These are phyloP conservation scores for Malassezia sp. DNA, from an alignment of 1,284 basidiomycete species.

Conservation along the genomic window DNA sequence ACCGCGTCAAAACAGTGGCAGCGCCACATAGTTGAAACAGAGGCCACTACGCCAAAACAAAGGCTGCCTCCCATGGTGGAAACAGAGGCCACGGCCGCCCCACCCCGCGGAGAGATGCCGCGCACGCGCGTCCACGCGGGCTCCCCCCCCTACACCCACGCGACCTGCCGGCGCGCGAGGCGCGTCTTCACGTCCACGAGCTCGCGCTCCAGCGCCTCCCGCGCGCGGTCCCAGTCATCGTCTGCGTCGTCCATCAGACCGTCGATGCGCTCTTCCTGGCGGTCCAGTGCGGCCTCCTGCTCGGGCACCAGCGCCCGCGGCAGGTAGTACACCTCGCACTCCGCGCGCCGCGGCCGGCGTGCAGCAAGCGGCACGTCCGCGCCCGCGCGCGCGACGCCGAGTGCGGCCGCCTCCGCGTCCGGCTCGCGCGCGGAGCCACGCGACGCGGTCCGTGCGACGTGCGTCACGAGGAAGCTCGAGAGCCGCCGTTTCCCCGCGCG, in stretches of 20 bases:
- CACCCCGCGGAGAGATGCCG: too few species aligned
- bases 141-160: constrained; percentile 2
- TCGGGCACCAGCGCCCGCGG: constrained; percentile 15
- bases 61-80: too few species aligned
- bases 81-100: too few species aligned
- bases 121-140: background rate
- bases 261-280: constrained; percentile 17
- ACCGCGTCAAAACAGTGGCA: too few species aligned
- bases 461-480: constrained; percentile 19
- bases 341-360: background rate
- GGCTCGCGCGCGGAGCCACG: background rate
- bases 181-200: constrained; percentile 3
- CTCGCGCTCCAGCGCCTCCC: constrained; percentile 8
- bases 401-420: background rate
- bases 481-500: constrained; percentile 16
- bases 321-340: constrained; percentile 16
- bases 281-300: constrained; percentile 18
- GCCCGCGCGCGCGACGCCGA: constrained; percentile 1
- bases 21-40: too few species aligned
- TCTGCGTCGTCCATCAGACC: constrained; percentile 14
- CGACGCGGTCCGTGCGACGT: background rate
- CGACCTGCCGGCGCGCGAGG: constrained; percentile 1
- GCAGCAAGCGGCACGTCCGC: constrained; percentile 4
- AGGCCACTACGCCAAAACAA: too few species aligned
- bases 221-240: constrained; percentile 13